phyloP scores from a whole-genome alignment of 768 basidiomycete genomes.

The Amanita thiersii region DNA sequence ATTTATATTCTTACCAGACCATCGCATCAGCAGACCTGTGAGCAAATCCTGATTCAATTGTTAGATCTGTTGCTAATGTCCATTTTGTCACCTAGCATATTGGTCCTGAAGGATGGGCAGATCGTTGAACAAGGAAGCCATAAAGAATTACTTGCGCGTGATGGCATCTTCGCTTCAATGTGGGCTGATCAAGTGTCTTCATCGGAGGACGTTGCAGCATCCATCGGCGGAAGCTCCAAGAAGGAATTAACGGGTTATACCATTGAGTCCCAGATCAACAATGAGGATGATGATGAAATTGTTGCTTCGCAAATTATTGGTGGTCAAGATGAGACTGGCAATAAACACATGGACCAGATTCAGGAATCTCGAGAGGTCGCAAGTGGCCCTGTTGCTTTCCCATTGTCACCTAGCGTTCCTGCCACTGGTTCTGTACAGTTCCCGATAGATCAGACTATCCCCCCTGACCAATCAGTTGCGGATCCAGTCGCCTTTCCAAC shows the following conservation, averaged over 20 bases:
- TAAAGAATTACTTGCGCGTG: constrained; percentile 62
- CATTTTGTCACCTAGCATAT: constrained; percentile 44
- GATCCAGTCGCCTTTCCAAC: constrained; percentile 6
- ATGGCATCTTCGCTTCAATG: constrained; percentile 76
- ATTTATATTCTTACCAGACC: constrained; percentile 24
- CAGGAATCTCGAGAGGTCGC: not conserved
- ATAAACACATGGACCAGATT: not conserved
- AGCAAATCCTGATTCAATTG: constrained; percentile 14
- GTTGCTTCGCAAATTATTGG: constrained; percentile 8
- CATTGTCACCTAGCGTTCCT: constrained; percentile 21
- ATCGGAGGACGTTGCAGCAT: constrained; percentile 41
- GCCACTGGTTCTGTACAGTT: constrained; percentile 6
- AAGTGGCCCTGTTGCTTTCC: constrained; percentile 23
- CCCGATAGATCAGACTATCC: constrained; percentile 11
- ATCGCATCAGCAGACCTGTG: constrained; percentile 57
- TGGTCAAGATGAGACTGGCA: constrained; percentile 1
- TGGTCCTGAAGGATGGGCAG: constrained; percentile 86
- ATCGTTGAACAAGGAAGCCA: constrained; percentile 80
- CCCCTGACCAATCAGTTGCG: constrained; percentile 9
- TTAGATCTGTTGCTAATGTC: constrained; percentile 5
- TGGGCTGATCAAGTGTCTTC: constrained; percentile 81
- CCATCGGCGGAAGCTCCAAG: constrained; percentile 26
- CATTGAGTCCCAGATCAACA: constrained; percentile 23
- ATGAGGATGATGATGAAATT: constrained; percentile 6
- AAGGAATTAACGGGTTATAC: constrained; percentile 38